Evolutionary conservation across 192 early-diverging fungal species (phyloP).

Genomic region (Physocladia obscura): DNA sequence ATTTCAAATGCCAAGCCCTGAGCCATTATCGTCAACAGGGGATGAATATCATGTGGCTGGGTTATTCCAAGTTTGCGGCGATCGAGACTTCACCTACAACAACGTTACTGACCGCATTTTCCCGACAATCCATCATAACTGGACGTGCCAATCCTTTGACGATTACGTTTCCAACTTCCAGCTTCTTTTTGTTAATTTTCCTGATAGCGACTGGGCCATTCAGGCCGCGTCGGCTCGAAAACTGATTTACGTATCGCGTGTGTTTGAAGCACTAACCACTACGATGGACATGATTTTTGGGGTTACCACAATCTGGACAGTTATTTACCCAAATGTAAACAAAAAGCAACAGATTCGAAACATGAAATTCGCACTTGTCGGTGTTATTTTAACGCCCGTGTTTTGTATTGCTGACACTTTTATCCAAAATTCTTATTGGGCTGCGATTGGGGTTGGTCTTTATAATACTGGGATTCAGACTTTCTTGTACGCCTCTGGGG

Average conservation of each 20-base stretch:
- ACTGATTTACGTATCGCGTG: slow-evolving; percentile 1
- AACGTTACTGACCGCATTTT: slow-evolving; percentile 26
- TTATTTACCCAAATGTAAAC: background rate
- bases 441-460: background rate
- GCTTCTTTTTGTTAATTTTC: background rate
- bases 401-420: background rate
- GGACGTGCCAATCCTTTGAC: background rate
- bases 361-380: background rate
- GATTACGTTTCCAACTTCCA: background rate
- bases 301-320: slow-evolving; percentile 1
- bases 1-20: no score
- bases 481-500: slow-evolving; percentile 4
- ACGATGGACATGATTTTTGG: slow-evolving; percentile 7
- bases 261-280: slow-evolving; percentile 11
- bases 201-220: background rate
- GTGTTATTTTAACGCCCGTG: background rate
- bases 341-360: background rate
- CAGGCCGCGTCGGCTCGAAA: background rate
- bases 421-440: slow-evolving; percentile 16
- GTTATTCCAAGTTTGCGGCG: slow-evolving; percentile 19
- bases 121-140: background rate
- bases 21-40: no score
- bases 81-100: slow-evolving; percentile 5
- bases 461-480: background rate
- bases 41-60: slow-evolving; percentile 18